Evolutionary conservation across 2,329 filamentous ascomycete species (phyloP).

Genomic region (Ceratocystis eucalypticola): DNA sequence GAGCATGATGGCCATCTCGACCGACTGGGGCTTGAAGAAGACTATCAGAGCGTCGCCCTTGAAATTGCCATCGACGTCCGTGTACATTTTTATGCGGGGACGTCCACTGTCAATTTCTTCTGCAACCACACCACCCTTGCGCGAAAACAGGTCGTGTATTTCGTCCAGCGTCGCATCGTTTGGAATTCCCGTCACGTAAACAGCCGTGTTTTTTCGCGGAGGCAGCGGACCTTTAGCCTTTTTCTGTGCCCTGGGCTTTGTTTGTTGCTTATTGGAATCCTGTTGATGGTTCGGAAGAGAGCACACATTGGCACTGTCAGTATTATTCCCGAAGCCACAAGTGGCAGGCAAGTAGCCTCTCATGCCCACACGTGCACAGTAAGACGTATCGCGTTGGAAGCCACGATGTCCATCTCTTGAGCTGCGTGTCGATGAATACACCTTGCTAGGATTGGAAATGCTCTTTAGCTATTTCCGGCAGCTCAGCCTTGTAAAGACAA

Average conservation of each 20-base stretch:
- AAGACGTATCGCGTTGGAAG: neutral
- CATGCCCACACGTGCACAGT: neutral
- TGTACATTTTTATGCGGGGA: slow-evolving; percentile 88
- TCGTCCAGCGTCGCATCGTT: slow-evolving; percentile 65
- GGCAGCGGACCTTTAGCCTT: slow-evolving; percentile 36
- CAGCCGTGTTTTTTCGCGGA: slow-evolving; percentile 64
- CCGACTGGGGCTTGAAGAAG: slow-evolving; percentile 91
- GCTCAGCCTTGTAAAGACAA: neutral
- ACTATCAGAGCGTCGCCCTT: slow-evolving; percentile 89
- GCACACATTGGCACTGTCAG: slow-evolving; percentile 16
- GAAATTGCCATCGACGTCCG: slow-evolving; percentile 65
- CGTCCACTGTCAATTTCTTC: slow-evolving; percentile 83
- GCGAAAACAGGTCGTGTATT: slow-evolving; percentile 67
- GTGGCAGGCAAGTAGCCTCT: neutral
- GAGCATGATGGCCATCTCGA: slow-evolving; percentile 68
- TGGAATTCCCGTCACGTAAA: slow-evolving; percentile 85
- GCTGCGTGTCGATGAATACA: neutral
- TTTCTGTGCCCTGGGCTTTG: slow-evolving; percentile 30
- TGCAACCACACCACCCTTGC: slow-evolving; percentile 78
- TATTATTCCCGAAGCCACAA: slow-evolving; percentile 15
- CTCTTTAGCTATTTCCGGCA: neutral
- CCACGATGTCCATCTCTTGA: neutral
- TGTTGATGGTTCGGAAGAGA: slow-evolving; percentile 12
- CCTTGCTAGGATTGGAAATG: neutral
- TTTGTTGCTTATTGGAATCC: slow-evolving; percentile 15